Base-by-base conservation (phyloP, 805 yeast genomes). In the Kuraishia floccosa region DNA sequence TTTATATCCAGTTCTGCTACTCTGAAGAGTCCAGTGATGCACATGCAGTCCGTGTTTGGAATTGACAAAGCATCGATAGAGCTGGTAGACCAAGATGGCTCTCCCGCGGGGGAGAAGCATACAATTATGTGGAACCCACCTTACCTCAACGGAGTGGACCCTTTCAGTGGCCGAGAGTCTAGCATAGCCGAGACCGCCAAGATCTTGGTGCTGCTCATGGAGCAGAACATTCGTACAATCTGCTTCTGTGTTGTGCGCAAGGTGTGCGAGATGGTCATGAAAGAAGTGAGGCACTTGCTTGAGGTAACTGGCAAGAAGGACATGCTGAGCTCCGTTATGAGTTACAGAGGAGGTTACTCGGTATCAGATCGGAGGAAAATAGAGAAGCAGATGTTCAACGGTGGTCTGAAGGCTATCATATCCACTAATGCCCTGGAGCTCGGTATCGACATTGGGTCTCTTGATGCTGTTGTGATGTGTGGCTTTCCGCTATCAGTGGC, bases 1-100 rank as follows among this genome's bases (percentile, higher is more conserved):
- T 85, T 81, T 48, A 73, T 91, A 4, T 81, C 95, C 1, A 89
- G 98, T 55, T 87, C 97, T 0, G 99, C 99, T 0, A 91, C 99
- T 0, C 68, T 91, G 33, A 68, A 70, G 36, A 67, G 74, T 27
- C 97, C 98, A 0, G 56, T 59, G 1, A 44, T 63, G 7, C 93
- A 86, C 46, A 82, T 89, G 76, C 52, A 69, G 23, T 58, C 70
- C 3, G 64, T 91, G 17, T 84, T 89, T 43, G 93, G 94, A 0
- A 56, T 84, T 3, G 57, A 64, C 0, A 28, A 24, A 4, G 67
- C 68, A 1, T 48, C 61, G 2, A 65, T 80, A 1, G 56, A 59
- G 11, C 76, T 82, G 42, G 63, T 86, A 9, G 56, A 59, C 27
- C 60, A 79, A 31, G 97, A 91, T 57, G 98, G 98, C 0, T 81